Base-by-base conservation (phyloP, 2,329 filamentous ascomycete species). In the Raffaelea ambrosiae region DNA sequence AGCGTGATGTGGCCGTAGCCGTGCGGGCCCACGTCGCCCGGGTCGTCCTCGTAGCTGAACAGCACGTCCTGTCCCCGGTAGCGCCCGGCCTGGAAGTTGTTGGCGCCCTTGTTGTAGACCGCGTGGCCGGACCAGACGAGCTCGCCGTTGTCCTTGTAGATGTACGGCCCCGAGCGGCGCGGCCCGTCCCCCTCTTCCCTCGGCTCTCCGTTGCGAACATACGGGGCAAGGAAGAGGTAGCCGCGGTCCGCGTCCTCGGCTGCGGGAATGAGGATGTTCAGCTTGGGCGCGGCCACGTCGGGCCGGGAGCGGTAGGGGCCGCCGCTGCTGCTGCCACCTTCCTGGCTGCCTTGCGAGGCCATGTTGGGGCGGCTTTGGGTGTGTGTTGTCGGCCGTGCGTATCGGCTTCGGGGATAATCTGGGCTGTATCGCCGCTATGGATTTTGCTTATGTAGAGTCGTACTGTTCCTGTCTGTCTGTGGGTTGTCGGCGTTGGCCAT, bases 81-180 rank as follows among this genome's bases (percentile, higher is more conserved):
- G 5, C 64, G 63, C 0, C 62, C 69, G 2, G 65, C 66, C 51
- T 74, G 74, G 60, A 80, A 78, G 56, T 78, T 78, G 50, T 69
- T 69, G 1, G 68, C 59, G 70, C 73, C 77, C 56, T 71, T 71
- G 29, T 67, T 70, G 53, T 70, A 76, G 54, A 72, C 70, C 4
- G 66, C 68, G 47, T 74, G 74, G 3, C 76, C 73, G 1, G 75
- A 79, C 75, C 75, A 80, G 20, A 81, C 64, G 0, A 80, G 63
- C 44, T 78, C 73, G 2, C 76, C 76, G 29, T 74, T 61, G 53
- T 76, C 68, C 5, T 67, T 66, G 53, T 77, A 71, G 53, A 80
- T 79, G 56, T 79, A 80, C 1, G 75, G 71, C 0, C 64, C 73
- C 1, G 73, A 66, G 58, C 79, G 75, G 14, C 29, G 48, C 42